Evolutionary conservation across 2,329 filamentous ascomycete species (phyloP).

Genomic region (Alternaria panax): DNA sequence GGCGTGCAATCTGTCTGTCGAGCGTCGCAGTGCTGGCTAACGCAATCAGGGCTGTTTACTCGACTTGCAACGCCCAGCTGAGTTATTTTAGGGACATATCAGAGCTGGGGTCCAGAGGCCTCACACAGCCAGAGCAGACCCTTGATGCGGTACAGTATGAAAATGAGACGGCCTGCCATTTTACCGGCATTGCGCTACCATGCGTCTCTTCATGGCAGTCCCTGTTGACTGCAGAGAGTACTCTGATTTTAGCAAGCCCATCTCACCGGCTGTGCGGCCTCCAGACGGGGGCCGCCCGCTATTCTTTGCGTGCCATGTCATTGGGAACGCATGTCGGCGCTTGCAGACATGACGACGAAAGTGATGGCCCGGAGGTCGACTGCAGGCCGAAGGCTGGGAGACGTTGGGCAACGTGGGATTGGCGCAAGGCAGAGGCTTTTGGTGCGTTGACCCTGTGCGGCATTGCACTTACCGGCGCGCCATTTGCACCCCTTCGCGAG

Average conservation of each 20-base stretch:
- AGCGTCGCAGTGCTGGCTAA: conserved; percentile 10
- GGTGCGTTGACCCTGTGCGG: conserved; percentile 19
- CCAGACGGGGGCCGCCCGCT: conserved; percentile 13
- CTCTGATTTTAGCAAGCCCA: conserved; percentile 24
- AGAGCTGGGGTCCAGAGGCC: conserved; percentile 10
- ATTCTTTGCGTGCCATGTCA: conserved; percentile 24
- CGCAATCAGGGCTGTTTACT: conserved; percentile 12
- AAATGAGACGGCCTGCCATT: conserved; percentile 13
- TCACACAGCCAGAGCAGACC: conserved; percentile 11
- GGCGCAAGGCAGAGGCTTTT: conserved; percentile 4
- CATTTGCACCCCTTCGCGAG: conserved; percentile 17
- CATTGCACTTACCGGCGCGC: conserved; percentile 16
- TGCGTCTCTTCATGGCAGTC: conserved; percentile 11
- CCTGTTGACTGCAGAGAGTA: conserved; percentile 20
- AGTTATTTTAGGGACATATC: conserved; percentile 45
- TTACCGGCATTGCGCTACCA: conserved; percentile 17
- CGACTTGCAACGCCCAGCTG: conserved; percentile 18
- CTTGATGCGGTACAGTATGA: conserved; percentile 17
- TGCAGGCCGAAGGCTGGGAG: not conserved
- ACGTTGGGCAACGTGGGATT: conserved; percentile 2
- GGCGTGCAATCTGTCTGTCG: conserved; percentile 13
- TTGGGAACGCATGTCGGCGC: conserved; percentile 7
- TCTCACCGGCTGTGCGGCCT: conserved; percentile 23
- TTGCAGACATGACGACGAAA: conserved; percentile 9
- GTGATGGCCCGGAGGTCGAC: not conserved